Conservation (phyloP, 768 basidiomycete species). For the Auricularia auricula-judae region DNA sequence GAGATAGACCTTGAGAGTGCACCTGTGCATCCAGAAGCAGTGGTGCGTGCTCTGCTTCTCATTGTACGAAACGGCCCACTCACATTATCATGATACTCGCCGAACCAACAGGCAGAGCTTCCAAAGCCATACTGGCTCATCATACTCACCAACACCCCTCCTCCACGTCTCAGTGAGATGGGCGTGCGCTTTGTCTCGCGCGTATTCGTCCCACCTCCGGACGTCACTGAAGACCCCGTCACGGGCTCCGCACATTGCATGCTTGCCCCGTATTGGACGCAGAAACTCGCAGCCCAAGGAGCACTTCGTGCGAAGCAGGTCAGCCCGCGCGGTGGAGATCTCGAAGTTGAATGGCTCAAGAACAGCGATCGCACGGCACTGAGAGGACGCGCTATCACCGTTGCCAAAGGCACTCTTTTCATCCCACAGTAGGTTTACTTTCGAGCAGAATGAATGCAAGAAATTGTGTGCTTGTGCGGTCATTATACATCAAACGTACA, state of each 20-base stretch:
- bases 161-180: slow-evolving; percentile 9
- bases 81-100: background rate
- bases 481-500: no score
- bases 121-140: background rate
- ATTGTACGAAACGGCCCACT: background rate
- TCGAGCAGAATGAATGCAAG: no score
- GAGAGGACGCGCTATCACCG: slow-evolving; percentile 24
- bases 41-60: slow-evolving; percentile 11
- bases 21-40: slow-evolving; percentile 7
- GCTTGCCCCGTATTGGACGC: slow-evolving; percentile 34
- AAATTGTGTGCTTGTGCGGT: no score
- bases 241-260: slow-evolving; percentile 20
- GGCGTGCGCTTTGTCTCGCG: slow-evolving; percentile 17
- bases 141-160: slow-evolving; percentile 17
- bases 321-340: slow-evolving; percentile 36
- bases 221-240: slow-evolving; percentile 21
- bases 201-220: slow-evolving; percentile 16
- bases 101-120: slow-evolving; percentile 1
- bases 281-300: slow-evolving; percentile 31
- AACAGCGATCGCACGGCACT: slow-evolving; percentile 22
- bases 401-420: slow-evolving; percentile 20
- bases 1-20: slow-evolving; percentile 10
- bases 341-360: slow-evolving; percentile 29
- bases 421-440: background rate
- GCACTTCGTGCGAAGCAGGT: slow-evolving; percentile 39